These are phyloP conservation scores for Elaeis guineensis DNA, from an alignment of 176 grass and related monocot species.

Conservation along the genomic window DNA sequence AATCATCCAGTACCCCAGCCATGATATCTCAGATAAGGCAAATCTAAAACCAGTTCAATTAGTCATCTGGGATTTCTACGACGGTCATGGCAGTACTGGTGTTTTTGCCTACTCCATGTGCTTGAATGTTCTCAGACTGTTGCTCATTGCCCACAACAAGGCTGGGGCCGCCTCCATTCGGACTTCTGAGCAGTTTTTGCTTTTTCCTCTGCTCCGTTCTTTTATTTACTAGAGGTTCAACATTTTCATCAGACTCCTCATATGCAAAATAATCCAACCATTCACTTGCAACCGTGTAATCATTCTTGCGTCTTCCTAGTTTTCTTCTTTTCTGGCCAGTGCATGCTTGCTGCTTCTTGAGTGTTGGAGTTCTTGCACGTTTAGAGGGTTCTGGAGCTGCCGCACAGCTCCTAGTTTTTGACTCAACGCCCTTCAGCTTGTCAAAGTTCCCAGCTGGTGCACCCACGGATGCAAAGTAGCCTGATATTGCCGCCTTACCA, in stretches of 20 bases:
- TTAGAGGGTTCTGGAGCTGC: conserved; percentile 25
- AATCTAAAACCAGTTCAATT: conserved; percentile 1
- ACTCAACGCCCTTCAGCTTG: conserved; percentile 12
- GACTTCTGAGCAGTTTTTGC: conserved; percentile 25
- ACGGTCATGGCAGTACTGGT: conserved; percentile 16
- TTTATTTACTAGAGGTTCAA: conserved; percentile 54
- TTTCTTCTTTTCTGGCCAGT: conserved; percentile 36
- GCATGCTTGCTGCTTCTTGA: conserved; percentile 25
- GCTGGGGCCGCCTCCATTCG: conserved; percentile 6
- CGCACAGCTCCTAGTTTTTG: not conserved
- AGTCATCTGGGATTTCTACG: conserved; percentile 42
- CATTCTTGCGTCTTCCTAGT: conserved; percentile 20
- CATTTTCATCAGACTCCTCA: conserved; percentile 37
- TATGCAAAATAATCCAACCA: conserved; percentile 34
- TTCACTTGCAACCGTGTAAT: conserved; percentile 29
- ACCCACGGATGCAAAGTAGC: conserved; percentile 18
- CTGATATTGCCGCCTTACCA: conserved; percentile 3
- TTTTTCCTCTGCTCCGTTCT: conserved; percentile 42
- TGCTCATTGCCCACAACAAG: not conserved
- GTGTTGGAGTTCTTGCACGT: conserved; percentile 18
- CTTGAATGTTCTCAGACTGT: not conserved
- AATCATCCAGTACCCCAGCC: too few relatives aligned
- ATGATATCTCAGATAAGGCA: too few relatives aligned
- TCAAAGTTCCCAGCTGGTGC: conserved; percentile 21
- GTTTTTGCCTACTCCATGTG: conserved; percentile 3